Evolutionary conservation across 176 grass and related monocot genomes (phyloP), one percentile per base, ranked within the genome.

Genomic region (Triticum dicoccoides): DNA sequence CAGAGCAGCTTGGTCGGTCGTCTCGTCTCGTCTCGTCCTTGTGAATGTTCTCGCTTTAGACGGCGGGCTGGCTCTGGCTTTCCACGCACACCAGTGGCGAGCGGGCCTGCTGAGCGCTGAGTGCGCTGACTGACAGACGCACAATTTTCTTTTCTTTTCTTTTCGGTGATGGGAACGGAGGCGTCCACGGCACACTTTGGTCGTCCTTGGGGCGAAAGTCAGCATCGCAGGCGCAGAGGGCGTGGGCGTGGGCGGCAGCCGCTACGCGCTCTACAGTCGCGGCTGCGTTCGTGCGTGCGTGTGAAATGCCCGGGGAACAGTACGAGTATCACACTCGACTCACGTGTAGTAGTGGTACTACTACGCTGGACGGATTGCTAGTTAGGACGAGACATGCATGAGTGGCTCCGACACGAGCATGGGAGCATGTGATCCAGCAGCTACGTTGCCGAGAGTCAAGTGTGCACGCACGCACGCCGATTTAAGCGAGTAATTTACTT

Each of bases 1-100:
- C 41, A 13, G 65, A 4, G 65, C 68, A 39, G 41, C 71, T 74
- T 17, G 39, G 71, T 27, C 23, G 41, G 70, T 47, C 5, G 70
- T 41, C 11, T 73, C 39, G 71, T 47, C 29, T 30, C 29, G 29
- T 30, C 29, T 30, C 70, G 4, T 52, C 51, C 45, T 47, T 29
- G 71, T 74, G 71, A 74, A 74, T 74, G 23, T 74, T 74, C 71
- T 74, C 41, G 23, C 71, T 74, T 72, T 42, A 38, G 35, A 73
- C 12, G 69, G 69, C 69, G 8, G 13, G 47, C 41, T 72, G 3
- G 69, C 39, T 9, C 39, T 10, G 41, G 41, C 41, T 73, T 74
- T 74, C 41, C 71, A 27, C 23, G 41, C 71, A 74, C 41, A 74
- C 23, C 6, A 51, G 13, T 51, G 47, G 47, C 13, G 47, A 51